These are phyloP conservation scores for Quercus berberidifolia DNA, from an alignment of 306 rosid species.

Conservation along the genomic window DNA sequence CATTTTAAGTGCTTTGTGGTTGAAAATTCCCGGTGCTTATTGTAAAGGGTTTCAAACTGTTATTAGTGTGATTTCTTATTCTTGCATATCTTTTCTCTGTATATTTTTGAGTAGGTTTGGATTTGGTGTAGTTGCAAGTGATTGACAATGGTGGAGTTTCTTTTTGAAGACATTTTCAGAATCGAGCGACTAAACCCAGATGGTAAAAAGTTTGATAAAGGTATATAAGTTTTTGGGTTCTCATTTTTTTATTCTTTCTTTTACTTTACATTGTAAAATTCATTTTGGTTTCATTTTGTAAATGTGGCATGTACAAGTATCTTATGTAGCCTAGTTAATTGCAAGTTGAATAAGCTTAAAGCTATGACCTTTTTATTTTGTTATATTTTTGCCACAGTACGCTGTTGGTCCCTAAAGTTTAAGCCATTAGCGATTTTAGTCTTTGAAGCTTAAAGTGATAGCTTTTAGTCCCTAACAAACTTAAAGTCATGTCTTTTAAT, in stretches of 20 bases:
- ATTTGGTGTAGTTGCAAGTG: not conserved
- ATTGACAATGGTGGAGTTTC: slow-evolving; percentile 66
- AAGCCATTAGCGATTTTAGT: too few relatives aligned
- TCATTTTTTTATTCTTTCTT: not conserved
- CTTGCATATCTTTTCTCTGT: not conserved
- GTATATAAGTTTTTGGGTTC: slow-evolving; percentile 21
- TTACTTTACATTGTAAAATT: not conserved
- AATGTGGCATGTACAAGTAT: not conserved
- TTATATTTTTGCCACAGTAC: too few relatives aligned
- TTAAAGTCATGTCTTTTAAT: too few relatives aligned
- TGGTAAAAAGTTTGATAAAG: slow-evolving; percentile 72
- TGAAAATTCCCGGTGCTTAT: not conserved
- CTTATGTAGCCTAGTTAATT: too few relatives aligned
- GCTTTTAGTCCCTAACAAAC: too few relatives aligned
- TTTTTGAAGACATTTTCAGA: slow-evolving; percentile 81
- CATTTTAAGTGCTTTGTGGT: not conserved
- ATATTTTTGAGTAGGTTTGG: not conserved
- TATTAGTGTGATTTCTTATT: too few relatives aligned
- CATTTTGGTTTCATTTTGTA: not conserved
- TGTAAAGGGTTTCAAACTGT: not conserved
- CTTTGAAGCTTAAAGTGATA: too few relatives aligned
- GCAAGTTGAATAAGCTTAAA: too few relatives aligned
- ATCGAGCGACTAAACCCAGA: slow-evolving; percentile 59
- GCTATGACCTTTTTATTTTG: too few relatives aligned
- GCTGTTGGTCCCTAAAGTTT: too few relatives aligned